phyloP scores from a whole-genome alignment of 129 eudicot species.

The Tagetes erecta region DNA sequence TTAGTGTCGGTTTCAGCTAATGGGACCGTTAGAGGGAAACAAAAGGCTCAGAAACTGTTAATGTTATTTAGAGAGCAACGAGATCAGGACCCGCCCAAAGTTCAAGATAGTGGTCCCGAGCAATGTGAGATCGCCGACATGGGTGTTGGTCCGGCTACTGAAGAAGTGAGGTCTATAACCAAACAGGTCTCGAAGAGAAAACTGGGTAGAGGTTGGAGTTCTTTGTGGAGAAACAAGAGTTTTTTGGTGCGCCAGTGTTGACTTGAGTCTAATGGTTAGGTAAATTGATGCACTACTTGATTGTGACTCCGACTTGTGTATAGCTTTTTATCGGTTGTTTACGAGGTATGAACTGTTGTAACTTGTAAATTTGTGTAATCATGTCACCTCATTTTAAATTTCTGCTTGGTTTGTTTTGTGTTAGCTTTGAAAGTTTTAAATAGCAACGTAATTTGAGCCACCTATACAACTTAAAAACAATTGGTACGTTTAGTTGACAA shows the following conservation, averaged over 20 bases:
- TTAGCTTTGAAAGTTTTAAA: not conserved
- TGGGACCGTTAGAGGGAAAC: constrained; percentile 78
- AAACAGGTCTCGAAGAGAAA: constrained; percentile 60
- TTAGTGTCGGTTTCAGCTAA: constrained; percentile 78
- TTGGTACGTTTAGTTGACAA: too few species aligned
- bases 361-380: constrained; percentile 34
- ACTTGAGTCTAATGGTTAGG: constrained; percentile 12
- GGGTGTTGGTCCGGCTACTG: constrained; percentile 21
- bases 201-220: constrained; percentile 56
- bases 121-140: constrained; percentile 29
- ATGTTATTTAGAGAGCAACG: constrained; percentile 86
- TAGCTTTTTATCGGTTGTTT: constrained; percentile 15
- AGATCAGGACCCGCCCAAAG: constrained; percentile 62
- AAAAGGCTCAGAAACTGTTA: constrained; percentile 80
- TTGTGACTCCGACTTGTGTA: constrained; percentile 20
- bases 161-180: constrained; percentile 43
- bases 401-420: constrained; percentile 11
- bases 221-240: constrained; percentile 80
- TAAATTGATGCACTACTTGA: not conserved
- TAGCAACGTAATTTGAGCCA: not conserved
- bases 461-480: too few species aligned
- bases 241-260: constrained; percentile 68
- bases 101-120: constrained; percentile 18
- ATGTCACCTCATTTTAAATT: not conserved
- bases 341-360: constrained; percentile 21